Conservation (phyloP, 2,329 filamentous ascomycete species). For the Lachnellula suecica region DNA sequence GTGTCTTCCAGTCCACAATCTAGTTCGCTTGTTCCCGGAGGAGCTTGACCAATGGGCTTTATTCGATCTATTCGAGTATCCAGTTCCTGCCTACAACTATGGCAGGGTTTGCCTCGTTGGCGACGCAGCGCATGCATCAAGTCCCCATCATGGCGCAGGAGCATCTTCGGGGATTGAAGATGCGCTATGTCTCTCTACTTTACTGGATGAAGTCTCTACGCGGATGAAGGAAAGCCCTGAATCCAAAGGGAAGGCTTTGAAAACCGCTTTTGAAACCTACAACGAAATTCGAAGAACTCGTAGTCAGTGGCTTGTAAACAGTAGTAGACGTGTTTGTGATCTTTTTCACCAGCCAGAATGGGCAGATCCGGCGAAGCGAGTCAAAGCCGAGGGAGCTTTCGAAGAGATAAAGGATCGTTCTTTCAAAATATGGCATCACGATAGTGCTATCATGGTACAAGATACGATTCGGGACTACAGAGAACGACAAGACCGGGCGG, state of each 20-base stretch:
- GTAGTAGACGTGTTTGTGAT: constrained; percentile 34
- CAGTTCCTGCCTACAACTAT: constrained; percentile 42
- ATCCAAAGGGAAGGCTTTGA: constrained; percentile 20
- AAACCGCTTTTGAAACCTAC: constrained; percentile 36
- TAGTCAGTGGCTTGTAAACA: constrained; percentile 38
- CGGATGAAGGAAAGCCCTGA: constrained; percentile 14
- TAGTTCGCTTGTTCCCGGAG: constrained; percentile 42
- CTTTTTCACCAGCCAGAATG: constrained; percentile 30
- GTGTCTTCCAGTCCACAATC: constrained; percentile 28
- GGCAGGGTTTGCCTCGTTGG: constrained; percentile 48
- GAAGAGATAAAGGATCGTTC: constrained; percentile 23
- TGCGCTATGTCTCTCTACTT: constrained; percentile 39
- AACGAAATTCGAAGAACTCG: constrained; percentile 37
- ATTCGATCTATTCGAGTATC: constrained; percentile 54
- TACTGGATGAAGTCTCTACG: neutral
- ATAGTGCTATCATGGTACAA: constrained; percentile 9
- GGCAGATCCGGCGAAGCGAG: constrained; percentile 22
- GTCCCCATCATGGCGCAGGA: constrained; percentile 55
- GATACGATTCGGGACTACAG: constrained; percentile 1
- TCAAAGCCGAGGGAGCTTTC: constrained; percentile 26
- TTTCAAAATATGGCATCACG: constrained; percentile 12
- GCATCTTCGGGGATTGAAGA: constrained; percentile 58
- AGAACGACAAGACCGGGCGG: no score
- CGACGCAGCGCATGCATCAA: constrained; percentile 55
- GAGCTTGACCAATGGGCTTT: constrained; percentile 51